Conservation (phyloP, 805 yeast species). For the Myxozyma neotropica region DNA sequence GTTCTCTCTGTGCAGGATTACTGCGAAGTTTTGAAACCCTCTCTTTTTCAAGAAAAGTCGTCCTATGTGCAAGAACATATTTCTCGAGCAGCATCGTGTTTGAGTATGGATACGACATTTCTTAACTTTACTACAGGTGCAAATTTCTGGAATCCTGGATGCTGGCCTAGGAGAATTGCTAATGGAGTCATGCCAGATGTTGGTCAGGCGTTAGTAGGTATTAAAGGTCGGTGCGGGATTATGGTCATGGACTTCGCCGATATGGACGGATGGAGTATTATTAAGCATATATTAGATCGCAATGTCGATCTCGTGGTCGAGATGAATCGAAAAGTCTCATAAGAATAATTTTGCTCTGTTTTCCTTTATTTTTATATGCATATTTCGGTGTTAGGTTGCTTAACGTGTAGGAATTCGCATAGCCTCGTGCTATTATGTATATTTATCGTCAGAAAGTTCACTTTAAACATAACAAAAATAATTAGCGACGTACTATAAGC, state of each 20-base stretch:
- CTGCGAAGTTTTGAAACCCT: slow-evolving; percentile 59
- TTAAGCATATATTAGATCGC: slow-evolving; percentile 51
- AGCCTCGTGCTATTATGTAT: too few species aligned
- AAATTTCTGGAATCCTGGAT: slow-evolving; percentile 65
- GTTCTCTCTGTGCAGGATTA: slow-evolving; percentile 68
- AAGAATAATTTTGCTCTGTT: background rate
- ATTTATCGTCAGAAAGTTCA: too few species aligned
- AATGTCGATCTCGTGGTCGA: slow-evolving; percentile 1
- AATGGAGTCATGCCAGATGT: slow-evolving; percentile 47
- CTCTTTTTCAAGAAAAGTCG: slow-evolving; percentile 60
- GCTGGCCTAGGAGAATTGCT: slow-evolving; percentile 76
- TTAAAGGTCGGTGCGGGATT: slow-evolving; percentile 54
- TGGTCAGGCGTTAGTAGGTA: slow-evolving; percentile 11
- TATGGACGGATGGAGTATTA: slow-evolving; percentile 60
- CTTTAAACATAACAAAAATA: too few species aligned
- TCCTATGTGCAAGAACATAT: slow-evolving; percentile 59
- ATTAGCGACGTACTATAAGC: too few species aligned
- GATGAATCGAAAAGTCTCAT: background rate
- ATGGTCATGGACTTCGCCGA: slow-evolving; percentile 71
- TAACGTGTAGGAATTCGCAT: too few species aligned
- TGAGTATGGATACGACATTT: slow-evolving; percentile 58
- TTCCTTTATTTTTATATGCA: background rate
- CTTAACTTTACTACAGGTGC: slow-evolving; percentile 75
- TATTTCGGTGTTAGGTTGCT: background rate
- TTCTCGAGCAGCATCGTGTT: slow-evolving; percentile 49